Evolutionary conservation across 164 flowering plant genomes (phyloP).

Genomic region (Platanus orientalis): DNA sequence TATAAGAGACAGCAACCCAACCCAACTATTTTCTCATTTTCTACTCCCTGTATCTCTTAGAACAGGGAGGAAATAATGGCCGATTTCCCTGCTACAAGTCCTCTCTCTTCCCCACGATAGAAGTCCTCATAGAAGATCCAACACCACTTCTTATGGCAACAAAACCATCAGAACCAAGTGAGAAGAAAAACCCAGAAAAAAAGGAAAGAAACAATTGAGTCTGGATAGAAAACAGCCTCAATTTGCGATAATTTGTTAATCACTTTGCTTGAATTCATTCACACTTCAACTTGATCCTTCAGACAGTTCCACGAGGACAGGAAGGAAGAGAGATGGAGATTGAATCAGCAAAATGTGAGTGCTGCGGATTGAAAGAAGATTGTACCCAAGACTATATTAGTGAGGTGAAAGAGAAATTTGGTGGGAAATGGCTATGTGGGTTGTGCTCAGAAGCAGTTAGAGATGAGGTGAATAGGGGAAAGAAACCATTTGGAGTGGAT

Average conservation of each 20-base stretch:
- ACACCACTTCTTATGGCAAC: constrained; percentile 15
- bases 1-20: too few species aligned
- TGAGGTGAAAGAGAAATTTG: constrained; percentile 64
- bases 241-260: not conserved
- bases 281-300: not conserved
- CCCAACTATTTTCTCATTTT: constrained; percentile 53
- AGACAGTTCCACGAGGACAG: not conserved
- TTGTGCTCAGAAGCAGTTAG: constrained; percentile 87
- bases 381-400: constrained; percentile 87
- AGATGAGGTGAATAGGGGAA: constrained; percentile 59
- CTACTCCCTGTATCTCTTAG: constrained; percentile 62
- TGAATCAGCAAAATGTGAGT: constrained; percentile 79
- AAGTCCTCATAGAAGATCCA: constrained; percentile 8
- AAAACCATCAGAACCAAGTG: constrained; percentile 10
- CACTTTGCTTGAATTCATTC: constrained; percentile 3
- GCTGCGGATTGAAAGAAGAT: constrained; percentile 90
- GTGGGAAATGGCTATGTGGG: constrained; percentile 93
- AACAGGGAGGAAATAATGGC: constrained; percentile 88
- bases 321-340: constrained; percentile 50
- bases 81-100: constrained; percentile 24
- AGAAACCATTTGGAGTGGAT: constrained; percentile 34
- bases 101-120: constrained; percentile 18
- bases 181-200: constrained; percentile 1
- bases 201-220: constrained; percentile 13
- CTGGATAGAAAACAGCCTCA: constrained; percentile 13